Base-by-base conservation (phyloP, 768 basidiomycete species). In the Amanita fuliginea region DNA sequence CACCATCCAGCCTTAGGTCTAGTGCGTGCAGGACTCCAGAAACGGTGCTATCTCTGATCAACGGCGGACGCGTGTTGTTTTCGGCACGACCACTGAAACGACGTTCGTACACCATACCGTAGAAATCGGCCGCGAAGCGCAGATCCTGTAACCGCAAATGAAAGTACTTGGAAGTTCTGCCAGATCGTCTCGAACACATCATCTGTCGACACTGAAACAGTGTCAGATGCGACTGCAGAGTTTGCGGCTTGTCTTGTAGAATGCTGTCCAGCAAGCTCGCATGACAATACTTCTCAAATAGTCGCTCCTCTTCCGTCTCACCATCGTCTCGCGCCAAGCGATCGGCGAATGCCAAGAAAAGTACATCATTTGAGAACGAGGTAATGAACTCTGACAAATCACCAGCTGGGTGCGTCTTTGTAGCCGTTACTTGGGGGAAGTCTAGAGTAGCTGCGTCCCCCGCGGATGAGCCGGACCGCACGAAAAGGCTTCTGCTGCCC, bases 401-500 rank as follows among this genome's bases (percentile, higher is more conserved):
- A 33, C 78, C 76, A 0, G 81, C 78, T 7, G 81, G 79, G 53
- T 86, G 80, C 0, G 73, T 71, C 55, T 79, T 78, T 6, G 77
- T 75, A 52, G 83, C 77, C 8, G 77, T 81, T 40, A 82, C 67
- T 53, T 83, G 80, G 0, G 92, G 87, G 56, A 91, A 86, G 60
- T 97, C 94, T 13, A 94, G 75, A 0, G 79, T 83, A 14, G 88
- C 88, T 2, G 87, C 78, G 56, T 92, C 88, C 2, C 89, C 89
- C 4, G 83, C 78, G 26, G 88, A 85, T 11, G 85, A 80, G 14
- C 91, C 88, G 13, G 91, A 87, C 10, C 89, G 81, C 8, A 93
- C 84, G 57, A 93, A 94, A 9, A 96, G 73, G 62, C 88, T 91
- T 41, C 92, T 77, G 57, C 91, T 94, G 7, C 95, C 95, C 55